phyloP scores from a whole-genome alignment of 2,329 filamentous ascomycete species.

The Rhynchosporium agropyri region DNA sequence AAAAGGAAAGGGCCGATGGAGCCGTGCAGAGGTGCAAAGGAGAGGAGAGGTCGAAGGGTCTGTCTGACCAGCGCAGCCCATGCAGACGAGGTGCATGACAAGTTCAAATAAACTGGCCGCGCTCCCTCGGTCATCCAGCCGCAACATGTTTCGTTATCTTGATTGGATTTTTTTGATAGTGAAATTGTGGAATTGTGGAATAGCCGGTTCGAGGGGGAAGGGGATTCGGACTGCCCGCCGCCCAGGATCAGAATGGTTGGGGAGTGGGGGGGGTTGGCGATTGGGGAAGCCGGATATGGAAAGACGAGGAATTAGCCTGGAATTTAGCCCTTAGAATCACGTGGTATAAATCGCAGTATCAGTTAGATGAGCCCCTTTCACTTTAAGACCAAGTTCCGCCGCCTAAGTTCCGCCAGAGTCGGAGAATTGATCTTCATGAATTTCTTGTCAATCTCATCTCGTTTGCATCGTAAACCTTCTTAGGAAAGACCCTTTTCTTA shows the following conservation, averaged over 20 bases:
- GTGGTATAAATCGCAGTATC: background rate
- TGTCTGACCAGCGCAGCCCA: conserved; percentile 3
- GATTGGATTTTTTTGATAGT: background rate
- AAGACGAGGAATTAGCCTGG: background rate
- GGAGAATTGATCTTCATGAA: too few relatives aligned
- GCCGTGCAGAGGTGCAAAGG: conserved; percentile 9
- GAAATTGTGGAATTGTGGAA: background rate
- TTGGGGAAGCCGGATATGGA: background rate
- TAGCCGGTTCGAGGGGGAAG: too few relatives aligned
- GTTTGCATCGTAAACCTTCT: background rate
- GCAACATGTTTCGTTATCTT: background rate
- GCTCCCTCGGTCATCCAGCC: conserved; percentile 5
- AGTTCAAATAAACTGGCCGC: background rate
- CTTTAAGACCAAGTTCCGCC: too few relatives aligned
- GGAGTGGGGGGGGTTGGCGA: background rate
- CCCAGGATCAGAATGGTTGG: too few relatives aligned
- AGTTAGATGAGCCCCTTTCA: conserved; percentile 5
- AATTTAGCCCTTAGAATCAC: background rate
- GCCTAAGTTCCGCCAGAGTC: too few relatives aligned
- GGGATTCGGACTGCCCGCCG: too few relatives aligned
- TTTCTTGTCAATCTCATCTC: background rate
- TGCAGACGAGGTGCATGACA: conserved; percentile 25
- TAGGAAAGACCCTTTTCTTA: too few relatives aligned
- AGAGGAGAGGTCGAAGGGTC: background rate
- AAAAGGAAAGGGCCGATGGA: conserved; percentile 16